Percentiles rank a stretch among this genome's conserved stretches.
These are phyloP conservation scores for Poteriospumella lacustris DNA, from an alignment of 108 stramenopile genomes.

Conservation along the genomic window DNA sequence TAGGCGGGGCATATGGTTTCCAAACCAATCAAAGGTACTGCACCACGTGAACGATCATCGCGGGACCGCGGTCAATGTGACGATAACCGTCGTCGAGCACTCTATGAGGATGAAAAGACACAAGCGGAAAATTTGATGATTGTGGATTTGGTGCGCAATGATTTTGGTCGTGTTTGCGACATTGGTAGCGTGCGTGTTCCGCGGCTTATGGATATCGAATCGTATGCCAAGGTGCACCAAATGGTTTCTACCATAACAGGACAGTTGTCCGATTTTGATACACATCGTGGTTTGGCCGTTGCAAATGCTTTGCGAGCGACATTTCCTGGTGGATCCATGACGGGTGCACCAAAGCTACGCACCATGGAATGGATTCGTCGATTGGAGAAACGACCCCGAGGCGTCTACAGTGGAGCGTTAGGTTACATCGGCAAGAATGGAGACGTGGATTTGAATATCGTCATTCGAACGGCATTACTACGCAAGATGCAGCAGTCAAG, in stretches of 20 bases:
- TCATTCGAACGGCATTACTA: constrained; percentile 84
- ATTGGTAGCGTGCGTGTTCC: constrained; percentile 81
- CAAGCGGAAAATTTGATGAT: constrained; percentile 96
- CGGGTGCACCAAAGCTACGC: constrained; percentile 91
- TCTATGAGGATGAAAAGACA: constrained; percentile 66
- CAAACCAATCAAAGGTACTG: constrained; percentile 95
- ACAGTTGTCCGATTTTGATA: constrained; percentile 51
- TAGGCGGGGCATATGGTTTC: constrained; percentile 61
- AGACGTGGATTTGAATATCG: constrained; percentile 68
- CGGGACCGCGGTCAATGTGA: constrained; percentile 53
- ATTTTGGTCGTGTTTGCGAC: constrained; percentile 79
- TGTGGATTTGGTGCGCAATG: constrained; percentile 88
- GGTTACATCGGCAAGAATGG: constrained; percentile 77
- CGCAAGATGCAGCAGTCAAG: too few relatives aligned
- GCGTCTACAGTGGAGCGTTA: constrained; percentile 81
- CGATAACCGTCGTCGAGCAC: constrained; percentile 43
- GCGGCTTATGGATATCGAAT: constrained; percentile 83
- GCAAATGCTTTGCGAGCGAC: constrained; percentile 77
- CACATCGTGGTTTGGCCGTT: too few relatives aligned
- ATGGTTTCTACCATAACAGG: constrained; percentile 85
- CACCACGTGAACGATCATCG: constrained; percentile 55
- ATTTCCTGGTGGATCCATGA: constrained; percentile 96
- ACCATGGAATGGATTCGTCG: constrained; percentile 81
- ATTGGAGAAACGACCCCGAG: constrained; percentile 69
- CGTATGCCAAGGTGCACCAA: constrained; percentile 92